Percentiles rank a stretch among this genome's conserved stretches.
phyloP scores from a whole-genome alignment of 257 asterid species.

The Parsonsia alboflavescens region DNA sequence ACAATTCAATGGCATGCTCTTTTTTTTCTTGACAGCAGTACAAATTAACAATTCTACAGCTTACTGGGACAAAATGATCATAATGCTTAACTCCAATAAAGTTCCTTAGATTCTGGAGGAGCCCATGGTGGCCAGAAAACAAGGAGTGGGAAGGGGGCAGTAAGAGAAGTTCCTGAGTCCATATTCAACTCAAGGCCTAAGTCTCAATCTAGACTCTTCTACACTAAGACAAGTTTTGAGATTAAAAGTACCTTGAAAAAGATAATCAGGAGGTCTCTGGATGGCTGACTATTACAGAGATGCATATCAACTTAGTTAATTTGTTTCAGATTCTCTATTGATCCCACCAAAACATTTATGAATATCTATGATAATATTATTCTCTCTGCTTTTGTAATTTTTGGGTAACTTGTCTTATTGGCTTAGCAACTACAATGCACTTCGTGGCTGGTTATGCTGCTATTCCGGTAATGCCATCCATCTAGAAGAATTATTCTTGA shows the following conservation, averaged over 20 bases:
- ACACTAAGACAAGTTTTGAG: neutral
- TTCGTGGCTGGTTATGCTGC: neutral
- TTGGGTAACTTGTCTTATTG: neutral
- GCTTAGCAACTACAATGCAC: neutral
- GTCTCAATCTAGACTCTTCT: neutral
- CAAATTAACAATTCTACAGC: neutral
- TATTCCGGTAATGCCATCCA: neutral
- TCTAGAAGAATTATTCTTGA: neutral
- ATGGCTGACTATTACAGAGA: neutral
- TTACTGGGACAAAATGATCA: neutral
- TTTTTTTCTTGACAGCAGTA: neutral
- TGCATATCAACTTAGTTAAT: neutral
- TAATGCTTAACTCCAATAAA: neutral
- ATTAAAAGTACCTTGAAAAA: neutral
- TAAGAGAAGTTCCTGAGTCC: neutral
- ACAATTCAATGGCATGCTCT: neutral
- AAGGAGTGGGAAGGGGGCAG: neutral
- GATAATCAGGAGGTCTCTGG: neutral
- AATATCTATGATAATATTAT: no score
- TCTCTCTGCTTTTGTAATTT: neutral
- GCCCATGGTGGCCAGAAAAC: neutral
- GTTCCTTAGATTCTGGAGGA: neutral
- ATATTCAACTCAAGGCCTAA: neutral
- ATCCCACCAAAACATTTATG: neutral
- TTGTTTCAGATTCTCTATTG: neutral